Evolutionary conservation across 2,329 filamentous ascomycete genomes (phyloP).

Genomic region (Aspergillus nomiae): DNA sequence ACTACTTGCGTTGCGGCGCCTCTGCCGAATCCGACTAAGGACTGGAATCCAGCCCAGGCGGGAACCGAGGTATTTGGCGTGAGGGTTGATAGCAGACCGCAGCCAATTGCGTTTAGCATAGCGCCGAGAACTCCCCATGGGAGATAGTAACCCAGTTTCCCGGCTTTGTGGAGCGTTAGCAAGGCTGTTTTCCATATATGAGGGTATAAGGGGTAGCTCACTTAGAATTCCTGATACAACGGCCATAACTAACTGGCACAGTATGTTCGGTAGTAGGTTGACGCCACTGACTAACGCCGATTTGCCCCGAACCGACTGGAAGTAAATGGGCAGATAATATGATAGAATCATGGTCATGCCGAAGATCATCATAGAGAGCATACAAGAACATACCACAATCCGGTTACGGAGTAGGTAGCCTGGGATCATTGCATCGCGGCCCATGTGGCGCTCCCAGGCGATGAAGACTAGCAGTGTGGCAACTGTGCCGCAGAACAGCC

Average conservation of each 20-base stretch:
- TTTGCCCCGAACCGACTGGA: slow-evolving; percentile 44
- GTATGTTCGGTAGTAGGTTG: slow-evolving; percentile 27
- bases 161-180: neutral
- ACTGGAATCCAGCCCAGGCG: slow-evolving; percentile 53
- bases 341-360: slow-evolving; percentile 29
- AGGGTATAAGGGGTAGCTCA: slow-evolving; percentile 5
- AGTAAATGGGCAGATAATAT: slow-evolving; percentile 54
- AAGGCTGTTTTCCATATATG: no score
- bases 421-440: slow-evolving; percentile 19
- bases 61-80: slow-evolving; percentile 36
- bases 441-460: slow-evolving; percentile 16
- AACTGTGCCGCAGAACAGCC: slow-evolving; percentile 39
- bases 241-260: slow-evolving; percentile 37
- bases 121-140: slow-evolving; percentile 35
- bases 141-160: slow-evolving; percentile 36
- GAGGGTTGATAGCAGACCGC: slow-evolving; percentile 48
- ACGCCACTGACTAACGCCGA: slow-evolving; percentile 29
- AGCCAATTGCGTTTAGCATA: slow-evolving; percentile 34
- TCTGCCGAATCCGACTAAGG: slow-evolving; percentile 43
- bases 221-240: slow-evolving; percentile 36
- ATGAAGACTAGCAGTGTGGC: slow-evolving; percentile 13
- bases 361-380: slow-evolving; percentile 36
- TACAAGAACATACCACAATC: slow-evolving; percentile 27
- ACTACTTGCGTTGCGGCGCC: slow-evolving; percentile 35
- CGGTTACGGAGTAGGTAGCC: slow-evolving; percentile 5